A percentile compares a stretch with the other conserved stretches of the same genome.
These are phyloP conservation scores for Penicillium fuscoglaucum DNA, from an alignment of 2,329 filamentous ascomycete genomes.

Conservation along the genomic window DNA sequence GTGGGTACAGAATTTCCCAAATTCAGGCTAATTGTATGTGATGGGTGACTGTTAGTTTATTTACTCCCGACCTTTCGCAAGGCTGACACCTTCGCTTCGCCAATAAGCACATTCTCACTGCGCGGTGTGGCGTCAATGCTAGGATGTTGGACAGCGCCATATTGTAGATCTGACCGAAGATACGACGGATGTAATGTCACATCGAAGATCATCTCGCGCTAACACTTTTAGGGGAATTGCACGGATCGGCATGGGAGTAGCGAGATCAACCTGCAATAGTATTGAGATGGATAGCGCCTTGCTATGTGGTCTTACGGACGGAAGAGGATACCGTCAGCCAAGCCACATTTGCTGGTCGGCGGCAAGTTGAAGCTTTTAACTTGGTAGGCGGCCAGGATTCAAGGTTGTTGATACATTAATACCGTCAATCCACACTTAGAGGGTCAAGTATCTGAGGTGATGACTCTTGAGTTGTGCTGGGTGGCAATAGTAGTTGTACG, in stretches of 20 bases:
- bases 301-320: conserved; percentile 11
- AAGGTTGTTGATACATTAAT: conserved; percentile 17
- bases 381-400: conserved; percentile 22
- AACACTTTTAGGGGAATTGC: conserved; percentile 9
- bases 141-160: not conserved
- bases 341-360: not conserved
- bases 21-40: not conserved
- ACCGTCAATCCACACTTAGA: conserved; percentile 21
- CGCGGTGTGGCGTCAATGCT: not conserved
- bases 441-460: conserved; percentile 12
- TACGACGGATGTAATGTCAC: conserved; percentile 24
- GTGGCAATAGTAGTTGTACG: not conserved
- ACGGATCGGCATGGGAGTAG: conserved; percentile 8
- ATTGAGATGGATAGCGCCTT: conserved; percentile 18
- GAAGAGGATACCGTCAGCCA: conserved; percentile 18
- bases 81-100: conserved; percentile 1
- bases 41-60: not conserved
- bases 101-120: conserved; percentile 19
- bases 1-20: not conserved
- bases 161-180: conserved; percentile 14
- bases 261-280: conserved; percentile 20
- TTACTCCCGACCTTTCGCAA: no score
- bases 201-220: conserved; percentile 16
- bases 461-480: not conserved
- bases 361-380: conserved; percentile 18